Percentiles rank a stretch among this genome's conserved stretches.
Conservation (phyloP, 176 grass and related monocot genomes). For the Raddia guianensis region DNA sequence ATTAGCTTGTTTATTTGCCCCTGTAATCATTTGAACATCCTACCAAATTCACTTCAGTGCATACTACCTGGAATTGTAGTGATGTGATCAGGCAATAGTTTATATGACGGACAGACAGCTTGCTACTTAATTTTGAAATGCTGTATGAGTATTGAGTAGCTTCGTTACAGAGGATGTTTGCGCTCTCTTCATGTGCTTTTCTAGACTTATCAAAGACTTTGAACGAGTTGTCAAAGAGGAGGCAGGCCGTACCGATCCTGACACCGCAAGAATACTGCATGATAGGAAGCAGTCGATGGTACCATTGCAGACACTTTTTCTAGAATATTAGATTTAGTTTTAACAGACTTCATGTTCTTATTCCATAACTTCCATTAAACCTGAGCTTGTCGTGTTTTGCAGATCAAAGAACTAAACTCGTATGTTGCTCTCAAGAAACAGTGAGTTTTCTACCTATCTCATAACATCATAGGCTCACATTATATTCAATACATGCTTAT, state of each 20-base stretch:
- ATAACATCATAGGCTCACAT: not conserved
- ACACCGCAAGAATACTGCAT: slow-evolving; percentile 63
- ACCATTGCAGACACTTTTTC: slow-evolving; percentile 15
- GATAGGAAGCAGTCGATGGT: slow-evolving; percentile 93
- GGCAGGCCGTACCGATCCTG: slow-evolving; percentile 51
- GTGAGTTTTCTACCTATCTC: slow-evolving; percentile 66
- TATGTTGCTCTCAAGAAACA: slow-evolving; percentile 98
- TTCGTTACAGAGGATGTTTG: slow-evolving; percentile 18
- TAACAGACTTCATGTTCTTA: not conserved
- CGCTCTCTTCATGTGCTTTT: not conserved
- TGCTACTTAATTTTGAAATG: not conserved
- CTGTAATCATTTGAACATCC: not conserved
- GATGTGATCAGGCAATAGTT: not conserved
- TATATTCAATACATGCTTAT: not conserved
- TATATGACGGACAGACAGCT: not conserved
- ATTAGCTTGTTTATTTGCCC: not conserved
- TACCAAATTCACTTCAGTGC: not conserved
- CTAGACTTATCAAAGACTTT: slow-evolving; percentile 96
- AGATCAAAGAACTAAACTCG: slow-evolving; percentile 98
- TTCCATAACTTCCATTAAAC: slow-evolving; percentile 25
- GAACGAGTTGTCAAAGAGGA: slow-evolving; percentile 76
- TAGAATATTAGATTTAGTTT: not conserved
- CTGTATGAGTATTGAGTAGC: not conserved
- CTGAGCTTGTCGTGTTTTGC: slow-evolving; percentile 44
- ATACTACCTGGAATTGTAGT: not conserved